phyloP scores from a whole-genome alignment of 768 basidiomycete genomes.

The Suillus lakei region DNA sequence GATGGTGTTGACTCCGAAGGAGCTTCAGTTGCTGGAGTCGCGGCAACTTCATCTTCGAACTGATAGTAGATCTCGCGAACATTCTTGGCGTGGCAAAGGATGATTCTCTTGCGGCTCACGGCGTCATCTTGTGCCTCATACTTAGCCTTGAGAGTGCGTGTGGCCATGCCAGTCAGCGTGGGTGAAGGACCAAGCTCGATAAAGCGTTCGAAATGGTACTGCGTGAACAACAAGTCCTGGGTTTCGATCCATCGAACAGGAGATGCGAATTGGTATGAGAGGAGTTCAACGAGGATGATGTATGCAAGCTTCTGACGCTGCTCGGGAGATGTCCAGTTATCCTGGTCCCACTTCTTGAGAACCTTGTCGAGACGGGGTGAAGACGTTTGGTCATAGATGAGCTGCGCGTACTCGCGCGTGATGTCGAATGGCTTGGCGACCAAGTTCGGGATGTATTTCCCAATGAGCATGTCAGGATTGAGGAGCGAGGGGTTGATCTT shows the following conservation, averaged over 20 bases:
- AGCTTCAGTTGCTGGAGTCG: slow-evolving; percentile 41
- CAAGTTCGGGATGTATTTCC: slow-evolving; percentile 97
- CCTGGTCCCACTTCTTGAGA: slow-evolving; percentile 92
- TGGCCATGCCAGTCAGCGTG: slow-evolving; percentile 94
- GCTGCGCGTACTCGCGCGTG: slow-evolving; percentile 85
- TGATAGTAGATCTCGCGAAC: slow-evolving; percentile 97
- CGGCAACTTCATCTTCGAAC: slow-evolving; percentile 83
- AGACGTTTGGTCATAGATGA: slow-evolving; percentile 95
- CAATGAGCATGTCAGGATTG: slow-evolving; percentile 93
- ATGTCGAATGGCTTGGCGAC: slow-evolving; percentile 88
- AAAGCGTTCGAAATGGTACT: slow-evolving; percentile 88
- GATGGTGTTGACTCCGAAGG: slow-evolving; percentile 38
- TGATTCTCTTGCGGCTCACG: slow-evolving; percentile 72
- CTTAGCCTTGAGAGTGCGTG: slow-evolving; percentile 88
- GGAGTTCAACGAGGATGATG: slow-evolving; percentile 92
- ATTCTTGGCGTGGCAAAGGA: slow-evolving; percentile 95
- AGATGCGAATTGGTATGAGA: slow-evolving; percentile 98
- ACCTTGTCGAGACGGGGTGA: slow-evolving; percentile 96
- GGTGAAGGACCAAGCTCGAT: slow-evolving; percentile 97
- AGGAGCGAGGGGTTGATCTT: slow-evolving; percentile 93
- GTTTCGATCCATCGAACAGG: slow-evolving; percentile 99
- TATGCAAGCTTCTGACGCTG: slow-evolving; percentile 95
- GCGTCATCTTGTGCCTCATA: slow-evolving; percentile 93
- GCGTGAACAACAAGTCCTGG: slow-evolving; percentile 89
- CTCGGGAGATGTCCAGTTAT: slow-evolving; percentile 78